Percentiles rank a stretch among this genome's conserved stretches.
Evolutionary conservation across 495 filamentous ascomycete genomes (phyloP).

Genomic region (Tuber brumale): DNA sequence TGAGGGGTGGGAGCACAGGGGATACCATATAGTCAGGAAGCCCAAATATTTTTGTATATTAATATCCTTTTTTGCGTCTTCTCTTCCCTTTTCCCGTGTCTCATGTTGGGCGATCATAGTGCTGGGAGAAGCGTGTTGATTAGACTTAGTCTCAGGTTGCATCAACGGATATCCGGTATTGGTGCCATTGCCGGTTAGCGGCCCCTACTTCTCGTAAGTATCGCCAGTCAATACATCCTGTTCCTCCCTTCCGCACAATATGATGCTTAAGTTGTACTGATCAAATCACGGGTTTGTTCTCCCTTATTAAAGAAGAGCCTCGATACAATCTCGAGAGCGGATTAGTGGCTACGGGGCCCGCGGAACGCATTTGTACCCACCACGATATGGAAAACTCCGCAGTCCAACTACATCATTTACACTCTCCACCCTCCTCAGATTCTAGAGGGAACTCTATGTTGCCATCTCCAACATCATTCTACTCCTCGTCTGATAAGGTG

Average conservation of each 20-base stretch:
- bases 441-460: conserved; percentile 23
- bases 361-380: neutral
- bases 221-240: conserved; percentile 8
- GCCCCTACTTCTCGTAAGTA: conserved; percentile 26
- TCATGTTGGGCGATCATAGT: conserved; percentile 36
- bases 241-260: conserved; percentile 1
- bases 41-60: conserved; percentile 31
- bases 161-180: conserved; percentile 6
- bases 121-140: conserved; percentile 22
- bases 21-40: conserved; percentile 13
- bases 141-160: conserved; percentile 2
- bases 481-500: conserved; percentile 20
- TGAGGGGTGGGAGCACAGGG: neutral
- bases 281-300: neutral
- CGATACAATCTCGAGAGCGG: conserved; percentile 1
- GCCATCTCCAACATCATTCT: conserved; percentile 31
- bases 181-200: conserved; percentile 10
- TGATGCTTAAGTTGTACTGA: neutral
- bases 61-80: conserved; percentile 21
- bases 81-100: conserved; percentile 19
- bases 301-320: conserved; percentile 2
- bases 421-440: conserved; percentile 19
- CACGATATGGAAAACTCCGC: conserved; percentile 22
- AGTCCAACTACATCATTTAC: conserved; percentile 23
- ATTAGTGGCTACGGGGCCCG: neutral